A percentile compares a stretch with the other conserved stretches of the same genome.
Evolutionary conservation across 2,329 filamentous ascomycete species (phyloP).

Genomic region (Cercospora brassicicola): DNA sequence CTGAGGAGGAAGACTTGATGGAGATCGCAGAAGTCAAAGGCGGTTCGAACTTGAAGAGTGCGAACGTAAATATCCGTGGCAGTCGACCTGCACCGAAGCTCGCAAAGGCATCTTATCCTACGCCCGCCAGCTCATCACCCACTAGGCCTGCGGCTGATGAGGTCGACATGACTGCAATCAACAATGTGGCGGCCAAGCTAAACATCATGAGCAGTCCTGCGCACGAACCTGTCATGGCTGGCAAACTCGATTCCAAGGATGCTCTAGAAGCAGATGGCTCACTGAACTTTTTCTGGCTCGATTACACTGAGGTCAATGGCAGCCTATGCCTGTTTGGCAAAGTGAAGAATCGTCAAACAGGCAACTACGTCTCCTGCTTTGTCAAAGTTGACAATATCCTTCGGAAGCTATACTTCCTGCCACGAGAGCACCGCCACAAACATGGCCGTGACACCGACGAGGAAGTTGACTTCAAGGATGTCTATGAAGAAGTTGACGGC

Average conservation of each 20-base stretch:
- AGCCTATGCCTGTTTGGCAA: conserved; percentile 94
- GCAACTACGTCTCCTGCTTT: conserved; percentile 83
- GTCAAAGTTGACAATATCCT: conserved; percentile 94
- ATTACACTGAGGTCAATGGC: conserved; percentile 90
- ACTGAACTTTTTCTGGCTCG: conserved; percentile 92
- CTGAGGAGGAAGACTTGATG: conserved; percentile 79
- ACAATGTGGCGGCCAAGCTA: conserved; percentile 77
- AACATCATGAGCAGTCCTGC: conserved; percentile 81
- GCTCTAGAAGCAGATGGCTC: conserved; percentile 93
- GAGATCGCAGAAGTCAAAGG: conserved; percentile 78
- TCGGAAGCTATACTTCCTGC: conserved; percentile 89
- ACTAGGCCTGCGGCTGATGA: conserved; percentile 57
- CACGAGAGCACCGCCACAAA: conserved; percentile 63
- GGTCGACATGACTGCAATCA: conserved; percentile 81
- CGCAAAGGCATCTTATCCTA: conserved; percentile 66
- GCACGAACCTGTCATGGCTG: conserved; percentile 63
- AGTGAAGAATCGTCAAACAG: conserved; percentile 82
- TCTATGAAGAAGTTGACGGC: conserved; percentile 83
- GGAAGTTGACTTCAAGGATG: conserved; percentile 80
- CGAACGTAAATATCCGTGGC: conserved; percentile 81
- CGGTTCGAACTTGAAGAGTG: conserved; percentile 59
- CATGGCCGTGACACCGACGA: conserved; percentile 70
- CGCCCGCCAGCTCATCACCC: conserved; percentile 76
- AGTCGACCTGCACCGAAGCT: conserved; percentile 73
- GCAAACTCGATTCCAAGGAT: conserved; percentile 79